Evolutionary conservation across 2,329 filamentous ascomycete genomes (phyloP).

Genomic region (Phialophora tarda): DNA sequence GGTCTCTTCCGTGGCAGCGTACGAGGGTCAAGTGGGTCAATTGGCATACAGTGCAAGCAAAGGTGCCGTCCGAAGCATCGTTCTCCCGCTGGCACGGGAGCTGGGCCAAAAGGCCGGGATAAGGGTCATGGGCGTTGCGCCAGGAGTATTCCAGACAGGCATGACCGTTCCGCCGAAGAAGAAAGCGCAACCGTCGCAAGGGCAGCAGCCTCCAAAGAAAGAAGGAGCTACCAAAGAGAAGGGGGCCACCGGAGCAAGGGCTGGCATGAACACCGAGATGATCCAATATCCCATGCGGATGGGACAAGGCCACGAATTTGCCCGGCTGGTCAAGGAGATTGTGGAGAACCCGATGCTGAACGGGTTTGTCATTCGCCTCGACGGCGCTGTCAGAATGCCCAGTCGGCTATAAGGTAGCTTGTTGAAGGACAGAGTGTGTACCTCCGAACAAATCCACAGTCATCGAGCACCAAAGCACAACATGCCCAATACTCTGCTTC

Average conservation of each 20-base stretch:
- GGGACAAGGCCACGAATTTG: constrained; percentile 40
- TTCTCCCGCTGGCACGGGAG: constrained; percentile 40
- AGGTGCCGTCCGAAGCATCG: constrained; percentile 39
- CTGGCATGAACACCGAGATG: constrained; percentile 35
- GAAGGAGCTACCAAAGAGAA: constrained; percentile 21
- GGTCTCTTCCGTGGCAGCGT: constrained; percentile 39
- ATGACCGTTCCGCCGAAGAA: constrained; percentile 36
- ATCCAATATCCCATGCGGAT: constrained; percentile 39
- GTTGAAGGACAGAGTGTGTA: not conserved
- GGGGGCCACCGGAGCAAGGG: constrained; percentile 26
- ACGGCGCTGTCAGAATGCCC: constrained; percentile 40
- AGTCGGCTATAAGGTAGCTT: constrained; percentile 36
- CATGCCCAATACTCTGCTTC: constrained; percentile 6
- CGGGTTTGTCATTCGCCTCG: constrained; percentile 39
- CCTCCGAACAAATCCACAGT: not conserved
- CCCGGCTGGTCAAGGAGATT: constrained; percentile 38
- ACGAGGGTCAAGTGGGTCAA: constrained; percentile 41
- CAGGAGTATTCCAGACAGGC: constrained; percentile 39
- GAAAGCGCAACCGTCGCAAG: constrained; percentile 2
- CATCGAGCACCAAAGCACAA: constrained; percentile 12
- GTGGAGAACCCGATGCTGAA: constrained; percentile 42
- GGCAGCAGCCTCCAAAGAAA: constrained; percentile 18
- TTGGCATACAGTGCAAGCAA: constrained; percentile 42
- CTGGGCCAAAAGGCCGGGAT: constrained; percentile 39
- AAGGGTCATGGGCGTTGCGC: constrained; percentile 39